Evolutionary conservation across 164 flowering plant species (phyloP), one percentile per base, ranked within the genome.

Genomic region (Pachysandra terminalis): DNA sequence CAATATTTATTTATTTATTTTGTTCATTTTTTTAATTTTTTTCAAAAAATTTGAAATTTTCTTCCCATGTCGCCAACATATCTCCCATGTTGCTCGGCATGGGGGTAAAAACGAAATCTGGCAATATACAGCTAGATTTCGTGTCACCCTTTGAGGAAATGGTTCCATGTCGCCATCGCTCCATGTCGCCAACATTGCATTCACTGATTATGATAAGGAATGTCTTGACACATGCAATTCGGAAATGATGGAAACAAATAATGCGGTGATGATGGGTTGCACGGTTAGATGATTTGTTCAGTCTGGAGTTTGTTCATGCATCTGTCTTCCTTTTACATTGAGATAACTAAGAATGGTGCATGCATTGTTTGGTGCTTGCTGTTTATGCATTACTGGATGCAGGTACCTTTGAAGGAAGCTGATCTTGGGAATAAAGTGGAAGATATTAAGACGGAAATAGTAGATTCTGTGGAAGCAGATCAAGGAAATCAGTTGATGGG

Each of bases 391-490:
- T 53, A 22, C 28, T 28, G 19, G 53, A 69, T 56, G 61, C 56
- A 62, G 71, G 65, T 13, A 28, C 14, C 40, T 54, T 37, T 25
- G 25, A 62, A 61, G 51, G 52, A 61, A 62, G 37, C 22, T 48
- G 55, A 25, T 54, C 53, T 24, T 15, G 19, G 9, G 58, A 41
- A 25, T 24, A 9, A 32, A 45, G 59, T 14, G 32, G 60, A 35
- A 51, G 65, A 24, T 35, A 24, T 54, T 61, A 59, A 52, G 21
- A 35, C 35, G 72, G 59, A 61, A n/a, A 52, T 23, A 35, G 59
- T 22, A 54, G 67, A 55, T 16, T 32, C 71, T 17, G 60, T 19
- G 17, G 32, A 54, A 61, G n/a, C 45, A 19, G 22, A 27, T 8
- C n/a, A 19, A 22, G 28, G 48, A 35, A 66, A 15, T 66, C 19